A percentile compares a stretch with the other conserved stretches of the same genome.
Conservation (phyloP, 2,329 filamentous ascomycete genomes). For the Dothideomycetes sp. region DNA sequence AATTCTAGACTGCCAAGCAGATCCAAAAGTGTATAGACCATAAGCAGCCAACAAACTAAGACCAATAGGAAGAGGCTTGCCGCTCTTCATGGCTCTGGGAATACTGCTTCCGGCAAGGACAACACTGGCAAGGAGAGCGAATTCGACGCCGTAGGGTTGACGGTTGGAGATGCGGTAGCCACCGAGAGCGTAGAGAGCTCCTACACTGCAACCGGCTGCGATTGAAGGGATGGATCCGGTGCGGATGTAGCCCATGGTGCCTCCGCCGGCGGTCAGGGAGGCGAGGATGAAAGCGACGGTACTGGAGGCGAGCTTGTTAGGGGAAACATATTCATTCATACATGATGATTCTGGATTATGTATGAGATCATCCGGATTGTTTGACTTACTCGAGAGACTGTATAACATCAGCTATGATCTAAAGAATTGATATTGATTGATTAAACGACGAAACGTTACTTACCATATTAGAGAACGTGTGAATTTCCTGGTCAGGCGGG, state of each 20-base stretch:
- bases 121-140: constrained; percentile 80
- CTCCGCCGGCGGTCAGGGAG: constrained; percentile 74
- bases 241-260: constrained; percentile 74
- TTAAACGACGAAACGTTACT: not conserved
- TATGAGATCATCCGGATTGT: too few species aligned
- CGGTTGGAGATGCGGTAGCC: constrained; percentile 69
- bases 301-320: not conserved
- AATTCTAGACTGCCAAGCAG: constrained; percentile 40
- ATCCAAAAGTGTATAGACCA: constrained; percentile 71
- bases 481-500: too few species aligned
- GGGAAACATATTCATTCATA: too few species aligned
- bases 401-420: constrained; percentile 1
- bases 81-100: constrained; percentile 71
- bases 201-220: constrained; percentile 74
- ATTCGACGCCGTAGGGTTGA: constrained; percentile 74
- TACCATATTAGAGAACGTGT: constrained; percentile 4
- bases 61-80: constrained; percentile 75
- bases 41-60: constrained; percentile 71
- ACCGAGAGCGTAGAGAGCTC: constrained; percentile 67
- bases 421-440: too few species aligned
- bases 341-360: too few species aligned
- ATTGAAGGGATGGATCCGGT: constrained; percentile 83
- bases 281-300: constrained; percentile 67
- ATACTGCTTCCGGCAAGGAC: constrained; percentile 76
- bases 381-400: constrained; percentile 14